phyloP scores from a whole-genome alignment of 1,284 basidiomycete genomes.

The Apiotrichum akiyoshidainum region DNA sequence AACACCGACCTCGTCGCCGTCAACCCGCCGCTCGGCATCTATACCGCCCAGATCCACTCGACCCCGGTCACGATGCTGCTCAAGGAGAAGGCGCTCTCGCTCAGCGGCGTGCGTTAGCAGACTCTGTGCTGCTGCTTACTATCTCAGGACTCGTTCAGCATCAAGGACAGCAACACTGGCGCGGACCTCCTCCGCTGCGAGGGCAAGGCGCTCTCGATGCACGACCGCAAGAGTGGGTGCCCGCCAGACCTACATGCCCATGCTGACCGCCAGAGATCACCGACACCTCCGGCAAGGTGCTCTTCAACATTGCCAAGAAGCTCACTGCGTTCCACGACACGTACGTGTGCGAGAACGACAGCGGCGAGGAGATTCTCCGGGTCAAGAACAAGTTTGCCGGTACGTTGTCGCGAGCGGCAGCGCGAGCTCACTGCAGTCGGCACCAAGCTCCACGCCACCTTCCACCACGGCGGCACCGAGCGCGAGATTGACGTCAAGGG shows the following conservation, averaged over 20 bases:
- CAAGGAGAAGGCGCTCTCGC: conserved; percentile 45
- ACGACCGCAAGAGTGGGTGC: conserved; percentile 43
- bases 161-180: conserved; percentile 41
- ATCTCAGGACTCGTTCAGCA: conserved; percentile 37
- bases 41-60: conserved; percentile 30
- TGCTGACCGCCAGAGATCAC: conserved; percentile 32
- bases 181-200: conserved; percentile 33
- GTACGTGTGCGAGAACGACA: conserved; percentile 33
- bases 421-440: conserved; percentile 25
- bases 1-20: conserved; percentile 29
- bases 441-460: conserved; percentile 42
- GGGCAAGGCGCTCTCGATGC: conserved; percentile 37
- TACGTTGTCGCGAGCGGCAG: conserved; percentile 27
- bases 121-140: not conserved
- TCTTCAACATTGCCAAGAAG: conserved; percentile 43
- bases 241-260: too few species aligned
- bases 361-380: conserved; percentile 37
- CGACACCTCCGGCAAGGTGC: conserved; percentile 33
- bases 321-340: conserved; percentile 34
- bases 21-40: conserved; percentile 40
- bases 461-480: conserved; percentile 27
- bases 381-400: conserved; percentile 35
- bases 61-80: conserved; percentile 40
- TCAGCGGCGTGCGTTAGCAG: conserved; percentile 31
- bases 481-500: conserved; percentile 35